A percentile compares a stretch with the other conserved stretches of the same genome.
phyloP scores from a whole-genome alignment of 345 rosid species.

The Pugionium cornutum region DNA sequence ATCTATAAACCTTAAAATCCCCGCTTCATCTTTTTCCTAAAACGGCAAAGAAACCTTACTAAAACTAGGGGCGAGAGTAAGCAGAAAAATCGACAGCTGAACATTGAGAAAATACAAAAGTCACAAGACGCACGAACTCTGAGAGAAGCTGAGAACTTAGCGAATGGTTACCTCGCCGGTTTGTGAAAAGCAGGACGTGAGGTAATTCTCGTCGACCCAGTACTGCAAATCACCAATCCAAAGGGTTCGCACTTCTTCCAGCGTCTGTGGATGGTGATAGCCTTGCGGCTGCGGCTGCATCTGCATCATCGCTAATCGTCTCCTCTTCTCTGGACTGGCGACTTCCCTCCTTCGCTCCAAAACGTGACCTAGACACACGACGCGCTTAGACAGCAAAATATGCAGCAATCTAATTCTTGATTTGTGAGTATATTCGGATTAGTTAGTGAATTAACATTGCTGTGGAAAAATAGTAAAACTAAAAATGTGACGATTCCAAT shows the following conservation, averaged over 20 bases:
- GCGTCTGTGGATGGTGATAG: conserved; percentile 82
- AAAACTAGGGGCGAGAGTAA: too few species aligned
- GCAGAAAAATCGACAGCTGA: conserved; percentile 1
- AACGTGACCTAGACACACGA: conserved; percentile 24
- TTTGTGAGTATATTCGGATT: too few species aligned
- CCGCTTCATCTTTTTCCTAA: not conserved
- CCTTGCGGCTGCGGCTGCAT: conserved; percentile 45
- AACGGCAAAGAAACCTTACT: not conserved
- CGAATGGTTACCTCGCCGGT: conserved; percentile 80
- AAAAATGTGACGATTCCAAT: too few species aligned
- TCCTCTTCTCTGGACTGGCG: conserved; percentile 7
- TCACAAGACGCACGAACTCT: not conserved
- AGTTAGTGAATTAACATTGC: too few species aligned
- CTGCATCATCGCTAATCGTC: conserved; percentile 44
- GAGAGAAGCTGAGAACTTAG: not conserved
- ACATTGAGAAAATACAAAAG: not conserved
- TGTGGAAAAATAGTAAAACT: too few species aligned
- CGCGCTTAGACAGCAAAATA: not conserved
- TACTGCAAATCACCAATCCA: conserved; percentile 98
- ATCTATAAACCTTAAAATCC: not conserved
- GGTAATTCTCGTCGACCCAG: conserved; percentile 91
- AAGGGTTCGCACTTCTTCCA: conserved; percentile 91
- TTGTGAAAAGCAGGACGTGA: conserved; percentile 84
- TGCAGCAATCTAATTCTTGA: too few species aligned
- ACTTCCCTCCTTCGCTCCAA: not conserved